These are phyloP conservation scores for Rhodotorula sp. DNA, from an alignment of 1,284 basidiomycete genomes.

Conservation along the genomic window DNA sequence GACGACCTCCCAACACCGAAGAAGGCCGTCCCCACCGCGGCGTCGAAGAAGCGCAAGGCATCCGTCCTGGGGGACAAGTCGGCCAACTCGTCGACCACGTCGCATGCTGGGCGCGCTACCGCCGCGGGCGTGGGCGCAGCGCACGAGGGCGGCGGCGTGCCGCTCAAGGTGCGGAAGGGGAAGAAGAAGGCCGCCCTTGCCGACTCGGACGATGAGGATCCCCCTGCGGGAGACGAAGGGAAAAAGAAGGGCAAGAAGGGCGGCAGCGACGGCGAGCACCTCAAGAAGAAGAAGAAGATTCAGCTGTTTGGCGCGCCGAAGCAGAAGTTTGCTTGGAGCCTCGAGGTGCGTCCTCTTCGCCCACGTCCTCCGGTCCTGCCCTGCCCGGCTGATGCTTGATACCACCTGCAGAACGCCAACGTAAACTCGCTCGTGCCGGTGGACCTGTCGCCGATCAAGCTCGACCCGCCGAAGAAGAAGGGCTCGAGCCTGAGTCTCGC, in stretches of 20 bases:
- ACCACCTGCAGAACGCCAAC: conserved; percentile 26
- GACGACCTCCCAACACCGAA: background rate
- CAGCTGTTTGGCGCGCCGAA: conserved; percentile 22
- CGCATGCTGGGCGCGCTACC: background rate
- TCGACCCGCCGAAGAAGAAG: conserved; percentile 4
- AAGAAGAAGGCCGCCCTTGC: conserved; percentile 16
- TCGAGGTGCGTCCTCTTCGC: conserved; percentile 32
- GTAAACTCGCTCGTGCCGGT: conserved; percentile 32
- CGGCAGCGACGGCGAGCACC: conserved; percentile 6
- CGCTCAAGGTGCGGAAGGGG: conserved; percentile 22
- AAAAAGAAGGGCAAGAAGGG: conserved; percentile 12
- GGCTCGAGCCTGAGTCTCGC: conserved; percentile 1
- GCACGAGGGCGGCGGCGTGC: background rate
- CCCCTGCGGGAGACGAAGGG: background rate
- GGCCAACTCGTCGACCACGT: conserved; percentile 2
- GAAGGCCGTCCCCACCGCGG: background rate
- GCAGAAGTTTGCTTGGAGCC: conserved; percentile 28
- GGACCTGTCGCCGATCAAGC: conserved; percentile 40
- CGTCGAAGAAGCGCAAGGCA: conserved; percentile 30
- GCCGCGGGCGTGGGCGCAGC: background rate
- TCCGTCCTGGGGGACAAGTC: conserved; percentile 17
- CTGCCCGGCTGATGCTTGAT: background rate
- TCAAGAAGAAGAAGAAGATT: conserved; percentile 37
- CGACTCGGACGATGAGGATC: conserved; percentile 2
- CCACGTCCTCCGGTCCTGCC: background rate